Evolutionary conservation across 1,284 basidiomycete species (phyloP), one percentile per base, ranked within the genome.

Genomic region (Pholiota adiposa): DNA sequence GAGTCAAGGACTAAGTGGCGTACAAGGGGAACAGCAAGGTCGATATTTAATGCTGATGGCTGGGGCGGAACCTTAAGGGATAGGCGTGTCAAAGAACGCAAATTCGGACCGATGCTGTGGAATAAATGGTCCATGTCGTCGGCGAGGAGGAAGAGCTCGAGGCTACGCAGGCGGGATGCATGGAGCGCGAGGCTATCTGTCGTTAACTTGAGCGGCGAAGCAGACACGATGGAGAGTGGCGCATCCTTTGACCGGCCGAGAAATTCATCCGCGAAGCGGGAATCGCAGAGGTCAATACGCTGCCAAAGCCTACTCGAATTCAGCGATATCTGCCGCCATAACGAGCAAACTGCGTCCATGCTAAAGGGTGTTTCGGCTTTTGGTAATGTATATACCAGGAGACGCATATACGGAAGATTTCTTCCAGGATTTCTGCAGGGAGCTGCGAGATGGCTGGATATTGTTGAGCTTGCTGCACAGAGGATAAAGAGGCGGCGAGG

Each of bases 331-430:
- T 49, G 51, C 6, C 72, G 70, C 77, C 77, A 78, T 19, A 54
- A 58, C 8, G 69, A 66, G 61, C 75, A 77, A n/a, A 76, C 57
- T 77, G 73, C 4, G 73, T 73, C 74, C 73, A 77, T 2, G 75
- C 72, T 2, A 78, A 67, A 18, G 65, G 68, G 49, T 73, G 65
- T 51, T 61, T 63, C 5, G 71, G 67, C 52, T 70, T 71, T 31
- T 64, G 67, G 23, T 59, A 59, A 33, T 56, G 58, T 51, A 74
- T 74, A 14, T 76, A 64, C 73, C 74, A 74, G 3, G 72, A 69
- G 5, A 73, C 68, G 60, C 75, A 78, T 31, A 73, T 63, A 31
- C 44, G 29, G 58, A 79, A 79, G 43, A 78, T 71, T 21, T 70
- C 54, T 66, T 76, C 74, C 19, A 78, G 67, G 56, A 78, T 68